These are phyloP conservation scores for Pyrenopolyporus hunteri DNA, from an alignment of 495 filamentous ascomycete genomes.

Conservation along the genomic window DNA sequence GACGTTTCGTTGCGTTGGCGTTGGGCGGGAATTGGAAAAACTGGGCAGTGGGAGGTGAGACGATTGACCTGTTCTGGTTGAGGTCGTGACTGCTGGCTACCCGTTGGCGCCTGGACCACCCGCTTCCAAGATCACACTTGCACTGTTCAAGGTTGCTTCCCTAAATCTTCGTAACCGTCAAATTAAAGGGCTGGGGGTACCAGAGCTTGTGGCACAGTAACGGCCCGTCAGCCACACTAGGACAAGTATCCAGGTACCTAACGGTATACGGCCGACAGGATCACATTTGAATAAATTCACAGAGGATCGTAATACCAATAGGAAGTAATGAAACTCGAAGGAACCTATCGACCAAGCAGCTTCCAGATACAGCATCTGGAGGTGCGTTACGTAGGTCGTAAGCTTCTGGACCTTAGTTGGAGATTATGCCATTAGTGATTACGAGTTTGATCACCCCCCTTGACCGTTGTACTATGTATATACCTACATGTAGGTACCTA, in stretches of 20 bases:
- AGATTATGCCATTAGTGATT: too few relatives aligned
- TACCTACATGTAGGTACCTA: too few relatives aligned
- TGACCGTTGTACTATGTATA: too few relatives aligned
- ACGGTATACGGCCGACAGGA: too few relatives aligned
- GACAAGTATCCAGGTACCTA: too few relatives aligned
- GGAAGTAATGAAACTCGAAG: background rate
- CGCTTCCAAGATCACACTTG: too few relatives aligned
- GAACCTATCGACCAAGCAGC: background rate
- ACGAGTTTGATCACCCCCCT: background rate
- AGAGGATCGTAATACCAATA: background rate
- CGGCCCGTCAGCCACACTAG: constrained; percentile 10
- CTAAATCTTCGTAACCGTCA: constrained; percentile 15
- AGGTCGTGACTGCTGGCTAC: constrained; percentile 15
- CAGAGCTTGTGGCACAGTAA: constrained; percentile 16
- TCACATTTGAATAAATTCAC: constrained; percentile 6
- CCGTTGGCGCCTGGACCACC: constrained; percentile 11
- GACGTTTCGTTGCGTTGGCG: constrained; percentile 4
- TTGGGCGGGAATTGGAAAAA: constrained; percentile 34
- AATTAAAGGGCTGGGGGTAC: constrained; percentile 26
- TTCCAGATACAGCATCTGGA: too few relatives aligned
- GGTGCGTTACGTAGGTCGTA: too few relatives aligned
- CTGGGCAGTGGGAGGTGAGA: constrained; percentile 5
- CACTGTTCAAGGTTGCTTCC: too few relatives aligned
- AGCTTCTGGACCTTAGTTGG: too few relatives aligned
- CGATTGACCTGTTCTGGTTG: too few relatives aligned